Percentiles rank a stretch among this genome's conserved stretches.
Evolutionary conservation across 495 filamentous ascomycete genomes (phyloP).

Genomic region (Staphylotrichum tortipilum): DNA sequence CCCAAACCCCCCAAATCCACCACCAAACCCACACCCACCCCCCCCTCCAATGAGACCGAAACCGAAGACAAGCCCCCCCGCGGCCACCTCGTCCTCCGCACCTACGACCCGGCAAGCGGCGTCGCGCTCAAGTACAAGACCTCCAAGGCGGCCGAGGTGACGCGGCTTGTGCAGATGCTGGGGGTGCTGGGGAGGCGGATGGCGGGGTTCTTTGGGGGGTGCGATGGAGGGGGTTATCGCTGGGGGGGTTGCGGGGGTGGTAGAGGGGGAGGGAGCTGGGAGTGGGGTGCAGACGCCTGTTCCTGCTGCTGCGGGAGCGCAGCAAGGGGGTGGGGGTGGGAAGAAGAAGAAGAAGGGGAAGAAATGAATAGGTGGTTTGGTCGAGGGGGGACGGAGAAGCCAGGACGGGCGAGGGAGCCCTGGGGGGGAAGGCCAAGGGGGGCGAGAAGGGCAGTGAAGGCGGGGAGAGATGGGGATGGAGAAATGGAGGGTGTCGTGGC

Average conservation of each 20-base stretch:
- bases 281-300: slow-evolving; percentile 33
- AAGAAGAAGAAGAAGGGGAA: slow-evolving; percentile 52
- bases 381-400: background rate
- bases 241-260: slow-evolving; percentile 4
- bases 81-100: slow-evolving; percentile 74
- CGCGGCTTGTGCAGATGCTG: slow-evolving; percentile 64
- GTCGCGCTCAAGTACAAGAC: slow-evolving; percentile 83
- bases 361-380: slow-evolving; percentile 26
- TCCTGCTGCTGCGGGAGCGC: background rate
- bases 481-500: too few species aligned
- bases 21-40: slow-evolving; percentile 2
- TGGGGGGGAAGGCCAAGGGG: background rate
- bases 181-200: slow-evolving; percentile 59
- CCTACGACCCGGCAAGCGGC: slow-evolving; percentile 76
- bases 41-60: background rate
- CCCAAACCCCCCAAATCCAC: slow-evolving; percentile 17
- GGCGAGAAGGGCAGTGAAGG: background rate
- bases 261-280: background rate
- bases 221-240: slow-evolving; percentile 24
- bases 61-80: slow-evolving; percentile 24
- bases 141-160: slow-evolving; percentile 83
- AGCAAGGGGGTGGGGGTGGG: slow-evolving; percentile 29
- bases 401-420: background rate
- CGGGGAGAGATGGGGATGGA: too few species aligned
- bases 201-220: slow-evolving; percentile 38